Base-by-base conservation (phyloP, 2,329 filamentous ascomycete genomes). In the Rhynchosporium secalis region DNA sequence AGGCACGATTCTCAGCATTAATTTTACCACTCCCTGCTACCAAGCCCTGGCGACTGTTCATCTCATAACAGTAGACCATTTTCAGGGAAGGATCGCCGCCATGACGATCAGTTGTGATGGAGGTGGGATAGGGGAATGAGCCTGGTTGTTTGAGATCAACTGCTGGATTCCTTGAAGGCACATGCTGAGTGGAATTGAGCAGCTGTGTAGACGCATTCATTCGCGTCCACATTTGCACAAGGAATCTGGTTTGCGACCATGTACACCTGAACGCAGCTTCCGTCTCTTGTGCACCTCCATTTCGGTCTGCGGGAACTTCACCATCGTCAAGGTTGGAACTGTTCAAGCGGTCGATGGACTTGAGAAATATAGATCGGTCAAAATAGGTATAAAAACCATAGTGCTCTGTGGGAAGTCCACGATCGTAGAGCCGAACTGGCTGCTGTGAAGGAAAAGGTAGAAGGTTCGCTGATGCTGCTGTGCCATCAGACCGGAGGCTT, bases 341-440 rank as follows among this genome's bases (percentile, higher is more conserved):
- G 65, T 82, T 81, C 62, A 84, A 73, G 1, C 77, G 74, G 0
- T 76, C 76, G 10, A 81, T 77, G 15, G 85, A 86, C 69, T 87
- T 86, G 65, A 96, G 80, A 78, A 94, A 96, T 66, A 96, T 91
- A 8, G 88, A 89, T 67, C 92, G 91, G 76, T 92, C 87, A 75
- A 90, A 98, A 79, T 96, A 96, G 0, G 85, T 90, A 78, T 96
- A 97, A 77, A 97, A 97, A 2, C 91, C 92, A 75, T 96, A 97
- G 76, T 96, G 92, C 75, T 98, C 94, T 0, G 88, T 88, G 1
- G 83, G 78, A 33, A 90, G 80, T 20, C 90, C 92, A 26, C 92
- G 89, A 74, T 98, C 91, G 75, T 88, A 98, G 0, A 98, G 83
- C 1, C 90, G 86, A 12, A 98, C 80, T 0, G 92, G 94, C 71